These are phyloP conservation scores for Chenopodium album DNA, from an alignment of 148 eudicot species.

Conservation along the genomic window DNA sequence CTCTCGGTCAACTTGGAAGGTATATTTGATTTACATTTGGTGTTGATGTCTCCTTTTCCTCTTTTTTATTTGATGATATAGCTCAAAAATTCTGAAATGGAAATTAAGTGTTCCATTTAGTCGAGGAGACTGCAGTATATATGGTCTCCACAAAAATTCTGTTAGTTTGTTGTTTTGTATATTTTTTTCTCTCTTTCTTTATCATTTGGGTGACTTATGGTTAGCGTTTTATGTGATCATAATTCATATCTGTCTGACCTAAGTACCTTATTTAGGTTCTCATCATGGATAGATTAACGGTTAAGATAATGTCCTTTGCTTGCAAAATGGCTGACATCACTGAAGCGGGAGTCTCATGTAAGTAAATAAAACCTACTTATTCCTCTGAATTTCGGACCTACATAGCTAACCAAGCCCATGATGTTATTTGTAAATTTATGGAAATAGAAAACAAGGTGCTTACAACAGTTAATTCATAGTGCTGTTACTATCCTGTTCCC, in stretches of 20 bases:
- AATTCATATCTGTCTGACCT: slow-evolving; percentile 19
- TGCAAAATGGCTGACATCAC: slow-evolving; percentile 99
- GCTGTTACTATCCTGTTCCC: background rate
- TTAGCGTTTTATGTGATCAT: slow-evolving; percentile 2
- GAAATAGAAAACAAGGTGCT: background rate
- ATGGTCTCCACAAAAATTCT: background rate
- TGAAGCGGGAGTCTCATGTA: slow-evolving; percentile 93
- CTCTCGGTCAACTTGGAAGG: slow-evolving; percentile 84
- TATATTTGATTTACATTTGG: slow-evolving; percentile 26
- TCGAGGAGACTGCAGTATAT: background rate
- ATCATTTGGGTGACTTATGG: background rate
- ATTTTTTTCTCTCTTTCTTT: background rate
- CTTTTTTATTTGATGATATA: background rate
- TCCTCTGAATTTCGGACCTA: background rate
- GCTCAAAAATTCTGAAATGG: background rate
- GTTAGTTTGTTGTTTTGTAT: background rate
- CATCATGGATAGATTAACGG: slow-evolving; percentile 90
- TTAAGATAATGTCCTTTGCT: slow-evolving; percentile 79
- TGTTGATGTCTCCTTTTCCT: background rate
- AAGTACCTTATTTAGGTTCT: slow-evolving; percentile 62
- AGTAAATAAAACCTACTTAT: slow-evolving; percentile 41
- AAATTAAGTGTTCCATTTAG: background rate
- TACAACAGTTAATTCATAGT: background rate
- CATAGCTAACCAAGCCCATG: background rate
- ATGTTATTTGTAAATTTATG: background rate